These are phyloP conservation scores for Rubus parviflorus DNA, from an alignment of 306 rosid species.

Conservation along the genomic window DNA sequence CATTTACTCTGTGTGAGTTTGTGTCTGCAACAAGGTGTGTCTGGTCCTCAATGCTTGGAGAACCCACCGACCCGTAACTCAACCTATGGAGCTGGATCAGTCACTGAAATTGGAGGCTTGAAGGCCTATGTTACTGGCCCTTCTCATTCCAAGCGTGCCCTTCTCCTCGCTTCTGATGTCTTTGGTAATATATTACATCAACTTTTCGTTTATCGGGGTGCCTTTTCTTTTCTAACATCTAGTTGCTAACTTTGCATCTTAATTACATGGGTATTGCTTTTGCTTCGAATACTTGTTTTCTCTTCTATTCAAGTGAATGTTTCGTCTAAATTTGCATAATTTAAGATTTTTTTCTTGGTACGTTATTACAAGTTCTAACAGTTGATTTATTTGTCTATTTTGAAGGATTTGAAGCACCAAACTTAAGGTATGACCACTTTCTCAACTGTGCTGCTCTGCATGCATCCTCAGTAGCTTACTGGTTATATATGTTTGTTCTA, in stretches of 20 bases:
- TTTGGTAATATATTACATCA: slow-evolving; percentile 34
- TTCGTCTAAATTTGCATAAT: too few relatives aligned
- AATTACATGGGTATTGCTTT: too few relatives aligned
- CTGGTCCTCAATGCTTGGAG: slow-evolving; percentile 66
- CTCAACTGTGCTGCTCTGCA: neutral
- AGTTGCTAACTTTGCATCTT: too few relatives aligned
- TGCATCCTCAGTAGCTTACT: neutral
- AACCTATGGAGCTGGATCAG: slow-evolving; percentile 47
- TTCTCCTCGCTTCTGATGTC: slow-evolving; percentile 55
- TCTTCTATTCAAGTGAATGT: neutral
- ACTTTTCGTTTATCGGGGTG: neutral
- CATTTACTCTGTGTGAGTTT: neutral
- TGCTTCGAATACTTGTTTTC: neutral
- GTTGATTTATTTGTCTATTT: neutral
- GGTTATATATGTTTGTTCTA: neutral
- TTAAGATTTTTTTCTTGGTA: neutral
- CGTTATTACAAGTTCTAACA: neutral
- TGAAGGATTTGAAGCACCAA: slow-evolving; percentile 33
- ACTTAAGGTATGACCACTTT: slow-evolving; percentile 23
- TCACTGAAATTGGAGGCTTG: slow-evolving; percentile 47
- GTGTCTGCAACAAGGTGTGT: slow-evolving; percentile 28
- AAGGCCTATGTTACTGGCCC: slow-evolving; percentile 50
- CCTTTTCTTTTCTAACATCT: too few relatives aligned
- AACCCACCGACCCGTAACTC: slow-evolving; percentile 66
- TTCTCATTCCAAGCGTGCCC: slow-evolving; percentile 48